These are phyloP conservation scores for Lactarius deliciosus DNA, from an alignment of 768 basidiomycete species.

Conservation along the genomic window DNA sequence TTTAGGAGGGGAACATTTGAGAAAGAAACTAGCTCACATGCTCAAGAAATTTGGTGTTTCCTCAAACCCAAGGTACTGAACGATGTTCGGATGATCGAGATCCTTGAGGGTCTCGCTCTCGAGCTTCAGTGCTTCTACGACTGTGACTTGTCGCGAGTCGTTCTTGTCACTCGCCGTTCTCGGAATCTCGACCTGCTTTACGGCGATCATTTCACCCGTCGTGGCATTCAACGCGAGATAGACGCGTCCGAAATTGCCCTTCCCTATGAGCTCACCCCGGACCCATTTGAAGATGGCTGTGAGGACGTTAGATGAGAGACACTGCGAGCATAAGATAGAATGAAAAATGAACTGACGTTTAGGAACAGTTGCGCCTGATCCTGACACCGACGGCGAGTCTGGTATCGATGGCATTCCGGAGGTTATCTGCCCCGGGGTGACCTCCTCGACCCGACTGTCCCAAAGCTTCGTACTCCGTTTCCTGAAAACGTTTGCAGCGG, in stretches of 20 bases:
- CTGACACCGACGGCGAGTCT: constrained; percentile 57
- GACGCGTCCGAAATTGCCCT: constrained; percentile 94
- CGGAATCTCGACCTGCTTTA: constrained; percentile 98
- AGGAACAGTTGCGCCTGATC: constrained; percentile 38
- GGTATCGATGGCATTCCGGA: constrained; percentile 45
- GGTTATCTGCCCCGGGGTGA: constrained; percentile 71
- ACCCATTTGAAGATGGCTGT: constrained; percentile 96
- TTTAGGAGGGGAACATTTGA: constrained; percentile 3
- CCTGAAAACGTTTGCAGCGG: constrained; percentile 53
- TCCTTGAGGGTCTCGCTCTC: constrained; percentile 97
- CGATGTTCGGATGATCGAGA: constrained; percentile 95
- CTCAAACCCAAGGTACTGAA: constrained; percentile 95
- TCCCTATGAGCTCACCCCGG: constrained; percentile 94
- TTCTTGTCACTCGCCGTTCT: constrained; percentile 88
- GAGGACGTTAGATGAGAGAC: constrained; percentile 18
- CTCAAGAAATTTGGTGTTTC: constrained; percentile 85
- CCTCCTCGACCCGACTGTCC: constrained; percentile 92
- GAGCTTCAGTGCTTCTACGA: constrained; percentile 89
- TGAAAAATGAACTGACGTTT: constrained; percentile 53
- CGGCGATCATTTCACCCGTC: constrained; percentile 98
- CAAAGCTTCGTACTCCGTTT: constrained; percentile 94
- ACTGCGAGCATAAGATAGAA: not conserved
- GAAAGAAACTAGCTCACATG: constrained; percentile 61
- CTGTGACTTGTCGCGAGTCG: constrained; percentile 77
- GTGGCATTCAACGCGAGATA: constrained; percentile 95